Evolutionary conservation across 2,329 filamentous ascomycete species (phyloP).

Genomic region (Nothophoma quercina): DNA sequence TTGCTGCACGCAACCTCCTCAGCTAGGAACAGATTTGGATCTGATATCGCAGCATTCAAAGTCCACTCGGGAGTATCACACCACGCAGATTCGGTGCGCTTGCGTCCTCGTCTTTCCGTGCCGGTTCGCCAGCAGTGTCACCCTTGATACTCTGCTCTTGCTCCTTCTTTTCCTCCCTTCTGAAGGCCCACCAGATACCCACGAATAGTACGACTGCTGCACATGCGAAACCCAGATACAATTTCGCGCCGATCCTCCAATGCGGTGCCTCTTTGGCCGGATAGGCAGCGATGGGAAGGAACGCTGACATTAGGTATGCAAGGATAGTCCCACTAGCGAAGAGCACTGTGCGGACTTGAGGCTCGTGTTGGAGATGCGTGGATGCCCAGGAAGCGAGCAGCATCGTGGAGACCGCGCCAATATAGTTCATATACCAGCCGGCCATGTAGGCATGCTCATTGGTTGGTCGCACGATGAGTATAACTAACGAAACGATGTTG

Average conservation of each 20-base stretch:
- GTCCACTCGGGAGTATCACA: no score
- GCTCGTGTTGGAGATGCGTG: conserved; percentile 13
- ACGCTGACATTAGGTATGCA: conserved; percentile 11
- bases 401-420: conserved; percentile 11
- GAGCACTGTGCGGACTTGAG: conserved; percentile 15
- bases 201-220: conserved; percentile 4
- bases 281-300: conserved; percentile 17
- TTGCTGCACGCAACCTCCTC: no score
- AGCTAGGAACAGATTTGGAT: no score
- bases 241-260: conserved; percentile 17
- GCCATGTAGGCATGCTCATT: conserved; percentile 19
- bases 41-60: no score
- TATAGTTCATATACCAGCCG: conserved; percentile 18
- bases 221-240: conserved; percentile 17
- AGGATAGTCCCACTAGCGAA: conserved; percentile 14
- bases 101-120: no score
- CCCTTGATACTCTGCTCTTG: neutral
- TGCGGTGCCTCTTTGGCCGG: conserved; percentile 15
- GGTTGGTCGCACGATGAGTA: conserved; percentile 8
- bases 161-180: conserved; percentile 9
- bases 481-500: neutral
- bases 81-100: no score
- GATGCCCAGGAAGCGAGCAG: conserved; percentile 17
- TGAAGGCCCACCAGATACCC: conserved; percentile 12
- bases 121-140: neutral